These are phyloP conservation scores for Ceratobasidium sp. DNA, from an alignment of 1,284 basidiomycete genomes.

Conservation along the genomic window DNA sequence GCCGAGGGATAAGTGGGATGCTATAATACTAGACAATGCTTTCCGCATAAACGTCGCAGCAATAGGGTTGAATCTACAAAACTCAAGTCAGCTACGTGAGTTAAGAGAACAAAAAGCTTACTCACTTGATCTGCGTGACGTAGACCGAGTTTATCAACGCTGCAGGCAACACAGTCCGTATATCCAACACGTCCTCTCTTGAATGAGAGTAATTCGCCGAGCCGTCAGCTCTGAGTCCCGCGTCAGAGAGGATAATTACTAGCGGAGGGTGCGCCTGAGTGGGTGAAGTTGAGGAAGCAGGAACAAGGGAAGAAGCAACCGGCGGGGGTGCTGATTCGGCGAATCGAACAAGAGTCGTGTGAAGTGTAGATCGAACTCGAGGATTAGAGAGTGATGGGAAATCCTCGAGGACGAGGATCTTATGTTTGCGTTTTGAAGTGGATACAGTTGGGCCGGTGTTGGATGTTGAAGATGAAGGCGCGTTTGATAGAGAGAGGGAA, in stretches of 20 bases:
- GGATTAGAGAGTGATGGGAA: constrained; percentile 90
- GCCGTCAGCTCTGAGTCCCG: constrained; percentile 74
- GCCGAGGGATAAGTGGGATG: constrained; percentile 60
- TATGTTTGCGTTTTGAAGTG: constrained; percentile 58
- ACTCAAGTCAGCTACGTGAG: background rate
- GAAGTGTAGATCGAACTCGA: constrained; percentile 81
- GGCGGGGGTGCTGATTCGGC: constrained; percentile 60
- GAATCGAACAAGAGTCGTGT: constrained; percentile 74
- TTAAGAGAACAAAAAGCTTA: constrained; percentile 40
- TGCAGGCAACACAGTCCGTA: constrained; percentile 75
- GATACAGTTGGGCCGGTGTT: constrained; percentile 21
- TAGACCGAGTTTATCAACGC: constrained; percentile 72
- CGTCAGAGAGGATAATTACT: constrained; percentile 87
- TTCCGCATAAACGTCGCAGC: constrained; percentile 87
- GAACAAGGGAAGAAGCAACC: constrained; percentile 52
- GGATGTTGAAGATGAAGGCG: constrained; percentile 51
- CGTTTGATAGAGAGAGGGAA: constrained; percentile 62
- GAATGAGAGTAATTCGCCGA: constrained; percentile 57
- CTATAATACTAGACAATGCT: constrained; percentile 78
- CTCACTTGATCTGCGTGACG: constrained; percentile 81
- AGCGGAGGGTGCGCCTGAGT: constrained; percentile 66
- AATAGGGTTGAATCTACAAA: constrained; percentile 87
- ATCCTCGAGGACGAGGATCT: constrained; percentile 88
- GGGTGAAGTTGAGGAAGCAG: background rate
- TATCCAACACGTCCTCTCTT: constrained; percentile 72